Base-by-base conservation (phyloP, 2,329 filamentous ascomycete genomes). In the Capronia coronata region DNA sequence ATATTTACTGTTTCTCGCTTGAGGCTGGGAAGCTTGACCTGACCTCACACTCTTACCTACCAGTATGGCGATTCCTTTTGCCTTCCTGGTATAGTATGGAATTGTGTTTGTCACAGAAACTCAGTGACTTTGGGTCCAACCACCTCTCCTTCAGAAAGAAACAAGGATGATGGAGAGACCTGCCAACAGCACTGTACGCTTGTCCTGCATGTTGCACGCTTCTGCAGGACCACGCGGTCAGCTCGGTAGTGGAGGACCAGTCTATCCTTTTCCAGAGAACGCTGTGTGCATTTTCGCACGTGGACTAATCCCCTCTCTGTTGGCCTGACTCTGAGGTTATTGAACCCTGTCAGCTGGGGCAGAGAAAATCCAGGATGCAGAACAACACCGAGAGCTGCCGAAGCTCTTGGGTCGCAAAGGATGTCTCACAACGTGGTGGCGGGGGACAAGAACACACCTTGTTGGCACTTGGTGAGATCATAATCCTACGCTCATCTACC, bases 1-100 rank as follows among this genome's bases (percentile, higher is more conserved):
- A 37, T 37, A 37, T 37, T 37, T 37, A 37, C 34, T 11, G 6
- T 37, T 18, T 19, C 34, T 18, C 11, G 14, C 18, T 37, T 19
- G 34, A 19, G 34, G 34, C 34, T 37, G 34, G 34, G 34, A 37
- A 37, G 34, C 34, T 37, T 37, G 34, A 37, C 34, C 34, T 37
- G 14, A 37, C 34, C 18, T 37, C 34, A 37, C 19, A 5, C 11
- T 18, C 8, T 37, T 19, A 37, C 18, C 34, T 16, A n/a, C n/a
- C n/a, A n/a, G n/a, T 37, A 37, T 37, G 34, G 34, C 34, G 34
- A 37, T 9, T 32, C 7, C 13, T 7, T 7, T 11, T 3, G 29
- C 29, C 29, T 11, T 32, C 7, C 25, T 37, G 34, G 34, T 16
- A 6, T 37, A 16, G 34, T 16, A 6, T 9, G 34, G 11, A n/a